Base-by-base conservation (phyloP, 2,329 filamentous ascomycete species). In the Mycocentrospora acerina region DNA sequence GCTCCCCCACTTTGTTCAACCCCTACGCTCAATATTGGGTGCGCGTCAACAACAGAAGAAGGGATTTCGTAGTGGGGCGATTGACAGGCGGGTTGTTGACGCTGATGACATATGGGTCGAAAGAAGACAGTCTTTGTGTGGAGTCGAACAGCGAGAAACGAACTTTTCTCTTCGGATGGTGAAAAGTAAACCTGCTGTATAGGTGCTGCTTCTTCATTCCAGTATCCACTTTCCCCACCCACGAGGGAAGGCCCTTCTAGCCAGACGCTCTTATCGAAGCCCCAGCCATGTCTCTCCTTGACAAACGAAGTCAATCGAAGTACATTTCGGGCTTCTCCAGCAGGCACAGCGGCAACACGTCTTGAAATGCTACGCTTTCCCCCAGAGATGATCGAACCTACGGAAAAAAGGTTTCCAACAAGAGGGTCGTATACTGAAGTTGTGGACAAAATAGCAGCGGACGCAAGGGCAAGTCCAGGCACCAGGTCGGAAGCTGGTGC, bases 241-340 rank as follows among this genome's bases (percentile, higher is more conserved):
- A 29, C 35, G 57, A 76, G 56, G 0, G 68, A 67, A 5, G 71
- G 71, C 1, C 81, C 66, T 12, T 70, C 67, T 16, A 86, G 59
- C 34, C 69, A 72, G 1, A 71, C 60, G 26, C 71, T 70, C 24
- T 68, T 66, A 24, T 76, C 64, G 14, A 27, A 3, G 66, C 60
- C 64, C 80, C 82, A 86, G n/a, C 73, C 70, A 67, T 77, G 78
- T 32, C 68, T 69, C 32, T 80, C 74, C 15, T 73, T 60, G 3
- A 71, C 68, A 4, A 83, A 60, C 6, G 71, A 69, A 4, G 75
- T 62, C 2, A 88, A 56, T 2, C 78, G 77, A 8, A 88, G 64
- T 1, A 78, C 65, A 47, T 83, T 77, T 1, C 80, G 79, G 11
- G 73, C 75, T 32, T 75, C 71, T n/a, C 84, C 84, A 2, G 75